Evolutionary conservation across 2,329 filamentous ascomycete species (phyloP), one percentile per base, ranked within the genome.

Genomic region (Clonostachys rosea): DNA sequence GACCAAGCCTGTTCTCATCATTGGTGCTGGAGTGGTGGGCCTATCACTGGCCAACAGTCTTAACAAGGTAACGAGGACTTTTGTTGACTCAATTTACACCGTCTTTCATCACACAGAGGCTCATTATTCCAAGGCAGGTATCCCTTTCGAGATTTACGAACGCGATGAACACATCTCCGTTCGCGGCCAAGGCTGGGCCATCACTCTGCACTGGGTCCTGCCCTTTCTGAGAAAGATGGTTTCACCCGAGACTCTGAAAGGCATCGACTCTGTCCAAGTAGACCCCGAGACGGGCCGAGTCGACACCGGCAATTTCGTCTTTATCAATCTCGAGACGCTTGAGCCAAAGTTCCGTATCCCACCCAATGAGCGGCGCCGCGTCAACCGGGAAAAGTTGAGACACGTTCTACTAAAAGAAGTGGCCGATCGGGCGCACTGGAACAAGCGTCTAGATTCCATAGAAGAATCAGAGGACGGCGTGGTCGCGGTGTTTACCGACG

Each of bases 191-290:
- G 76, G 78, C 42, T 82, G 78, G 79, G 78, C 74, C 17, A 63
- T 82, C 44, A 80, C 77, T 4, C 57, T 82, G 40, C 75, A 81
- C 52, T 82, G 77, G 77, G 71, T 67, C 20, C 62, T 79, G 5
- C 34, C 45, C 14, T 48, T 47, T 12, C 51, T 52, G 7, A 41
- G 45, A 14, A 14, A 30, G 5, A 40, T 52, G 10, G 39, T 52
- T 13, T 24, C 37, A 5, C n/a, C 40, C 14, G 36, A 45, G 3
- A 44, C 47, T 8, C 49, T 52, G 17, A 42, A 18, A 9, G 44
- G 40, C 34, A 16, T 52, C 4, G 45, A 50, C 16, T 44, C 13
- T 8, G 40, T 47, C 17, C 51, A 52, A 43, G 51, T 30, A 63
- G 52, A 44, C 49, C 56, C 40, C 43, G 57, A 69, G 53, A 61